These are phyloP conservation scores for Carpinus fangiana DNA, from an alignment of 306 rosid genomes.

Conservation along the genomic window DNA sequence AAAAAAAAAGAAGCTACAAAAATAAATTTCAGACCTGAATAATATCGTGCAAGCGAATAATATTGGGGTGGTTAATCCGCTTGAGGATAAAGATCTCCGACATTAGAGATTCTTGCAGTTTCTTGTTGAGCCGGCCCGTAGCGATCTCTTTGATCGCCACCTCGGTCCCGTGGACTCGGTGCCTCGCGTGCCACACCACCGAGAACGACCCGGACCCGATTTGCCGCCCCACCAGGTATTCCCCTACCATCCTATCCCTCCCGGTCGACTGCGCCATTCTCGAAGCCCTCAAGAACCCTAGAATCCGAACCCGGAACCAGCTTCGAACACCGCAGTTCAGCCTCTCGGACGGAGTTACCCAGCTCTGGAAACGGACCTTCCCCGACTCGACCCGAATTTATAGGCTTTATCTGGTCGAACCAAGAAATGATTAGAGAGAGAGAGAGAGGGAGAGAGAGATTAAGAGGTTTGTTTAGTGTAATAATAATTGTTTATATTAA, in stretches of 20 bases:
- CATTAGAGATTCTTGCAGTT: conserved; percentile 89
- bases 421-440: background rate
- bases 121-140: conserved; percentile 71
- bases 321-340: conserved; percentile 23
- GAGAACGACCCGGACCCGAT: conserved; percentile 98
- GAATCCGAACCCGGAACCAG: conserved; percentile 30
- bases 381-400: conserved; percentile 26
- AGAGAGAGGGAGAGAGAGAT: background rate
- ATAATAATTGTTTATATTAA: background rate
- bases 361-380: conserved; percentile 22
- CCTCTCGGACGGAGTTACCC: conserved; percentile 20
- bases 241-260: conserved; percentile 70
- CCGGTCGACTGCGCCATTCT: conserved; percentile 70
- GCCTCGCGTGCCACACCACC: conserved; percentile 92
- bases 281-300: conserved; percentile 32
- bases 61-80: conserved; percentile 84
- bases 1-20: background rate
- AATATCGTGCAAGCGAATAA: conserved; percentile 82
- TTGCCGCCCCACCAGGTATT: conserved; percentile 73
- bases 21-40: conserved; percentile 54
- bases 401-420: conserved; percentile 1
- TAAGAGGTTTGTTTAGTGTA: conserved; percentile 11
- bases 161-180: conserved; percentile 86
- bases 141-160: conserved; percentile 97
- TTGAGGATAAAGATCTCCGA: conserved; percentile 86